Evolutionary conservation across 441 rosid species (phyloP).

Genomic region (Adansonia madagascariensis): DNA sequence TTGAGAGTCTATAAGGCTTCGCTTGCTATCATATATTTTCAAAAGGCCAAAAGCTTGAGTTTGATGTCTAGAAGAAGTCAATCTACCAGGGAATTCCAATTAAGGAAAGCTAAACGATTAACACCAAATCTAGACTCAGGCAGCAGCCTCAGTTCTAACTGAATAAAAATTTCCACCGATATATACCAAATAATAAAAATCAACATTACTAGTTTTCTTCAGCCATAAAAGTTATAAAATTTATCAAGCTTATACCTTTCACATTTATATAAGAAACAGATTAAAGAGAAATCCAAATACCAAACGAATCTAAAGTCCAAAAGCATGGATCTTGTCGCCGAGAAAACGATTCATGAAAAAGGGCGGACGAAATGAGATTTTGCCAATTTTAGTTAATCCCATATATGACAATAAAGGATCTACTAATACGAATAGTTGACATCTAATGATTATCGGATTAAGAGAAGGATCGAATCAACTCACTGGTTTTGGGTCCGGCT

Average conservation of each 20-base stretch:
- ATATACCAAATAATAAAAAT: not conserved
- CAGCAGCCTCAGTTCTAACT: not conserved
- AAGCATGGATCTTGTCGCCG: not conserved
- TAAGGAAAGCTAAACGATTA: not conserved
- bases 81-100: not conserved
- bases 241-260: not conserved
- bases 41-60: not conserved
- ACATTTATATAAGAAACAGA: not conserved
- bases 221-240: not conserved
- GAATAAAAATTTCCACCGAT: not conserved
- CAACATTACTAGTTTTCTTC: not conserved
- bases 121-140: conserved; percentile 7
- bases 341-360: not conserved
- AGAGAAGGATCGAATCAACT: conserved; percentile 34
- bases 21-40: not conserved
- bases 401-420: not conserved
- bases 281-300: not conserved
- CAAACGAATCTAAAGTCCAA: not conserved
- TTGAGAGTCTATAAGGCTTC: not conserved
- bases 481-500: conserved; percentile 92
- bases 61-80: not conserved
- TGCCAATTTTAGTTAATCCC: not conserved
- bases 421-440: not conserved
- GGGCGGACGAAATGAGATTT: not conserved
- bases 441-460: not conserved